These are phyloP conservation scores for Pseudisothecium myosuroides DNA, from an alignment of 225 moss, liverwort and hornwort genomes.

Conservation along the genomic window DNA sequence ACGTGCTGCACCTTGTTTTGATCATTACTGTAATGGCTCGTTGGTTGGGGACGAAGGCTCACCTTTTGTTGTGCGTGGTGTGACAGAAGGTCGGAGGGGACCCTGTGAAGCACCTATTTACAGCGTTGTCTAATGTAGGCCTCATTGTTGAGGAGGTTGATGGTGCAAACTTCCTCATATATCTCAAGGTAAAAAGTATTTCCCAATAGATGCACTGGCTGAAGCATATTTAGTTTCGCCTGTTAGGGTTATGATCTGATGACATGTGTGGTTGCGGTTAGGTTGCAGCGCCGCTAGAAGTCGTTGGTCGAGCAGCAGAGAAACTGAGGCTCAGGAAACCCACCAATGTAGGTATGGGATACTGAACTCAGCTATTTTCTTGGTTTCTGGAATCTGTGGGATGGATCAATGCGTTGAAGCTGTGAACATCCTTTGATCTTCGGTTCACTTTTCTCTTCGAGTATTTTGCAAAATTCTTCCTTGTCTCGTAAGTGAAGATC, in stretches of 20 bases:
- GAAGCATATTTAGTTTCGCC: not conserved
- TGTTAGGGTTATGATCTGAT: not conserved
- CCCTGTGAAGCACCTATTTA: conserved; percentile 14
- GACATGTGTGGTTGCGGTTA: not conserved
- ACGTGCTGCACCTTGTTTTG: not conserved
- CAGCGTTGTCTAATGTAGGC: conserved; percentile 22
- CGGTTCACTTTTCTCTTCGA: not conserved
- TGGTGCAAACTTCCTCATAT: conserved; percentile 18
- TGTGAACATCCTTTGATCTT: not conserved
- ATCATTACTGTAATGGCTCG: too few relatives aligned
- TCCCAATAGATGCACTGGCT: too few relatives aligned
- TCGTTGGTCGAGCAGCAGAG: conserved; percentile 65
- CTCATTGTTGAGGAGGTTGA: conserved; percentile 27
- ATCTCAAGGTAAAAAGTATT: conserved; percentile 13
- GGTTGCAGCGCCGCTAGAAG: conserved; percentile 75
- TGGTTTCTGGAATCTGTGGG: not conserved
- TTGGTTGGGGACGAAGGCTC: not conserved
- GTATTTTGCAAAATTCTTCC: not conserved
- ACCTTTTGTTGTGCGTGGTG: not conserved
- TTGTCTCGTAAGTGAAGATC: not conserved
- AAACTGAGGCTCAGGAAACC: conserved; percentile 65
- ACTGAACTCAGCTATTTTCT: not conserved
- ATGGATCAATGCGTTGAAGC: not conserved
- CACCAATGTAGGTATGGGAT: conserved; percentile 61
- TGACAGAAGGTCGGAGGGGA: conserved; percentile 32